These are phyloP conservation scores for Aspergillus steynii DNA, from an alignment of 495 filamentous ascomycete species.

Conservation along the genomic window DNA sequence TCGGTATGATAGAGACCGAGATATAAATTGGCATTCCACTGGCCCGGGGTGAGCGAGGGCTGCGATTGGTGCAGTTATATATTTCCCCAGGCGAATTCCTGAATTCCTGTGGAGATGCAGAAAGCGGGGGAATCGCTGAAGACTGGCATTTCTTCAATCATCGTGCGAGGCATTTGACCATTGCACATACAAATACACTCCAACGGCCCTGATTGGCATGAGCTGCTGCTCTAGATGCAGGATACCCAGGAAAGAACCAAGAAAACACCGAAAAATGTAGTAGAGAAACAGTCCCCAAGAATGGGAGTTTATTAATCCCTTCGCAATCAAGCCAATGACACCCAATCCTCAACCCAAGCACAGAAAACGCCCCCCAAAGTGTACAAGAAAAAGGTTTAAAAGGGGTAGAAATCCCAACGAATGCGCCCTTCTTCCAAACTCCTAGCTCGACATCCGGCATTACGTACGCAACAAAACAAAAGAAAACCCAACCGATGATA, in stretches of 20 bases:
- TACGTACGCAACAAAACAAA: background rate
- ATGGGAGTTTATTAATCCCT: background rate
- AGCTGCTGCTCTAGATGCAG: background rate
- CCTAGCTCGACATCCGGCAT: constrained; percentile 2
- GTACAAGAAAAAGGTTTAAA: background rate
- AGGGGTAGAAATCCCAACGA: background rate
- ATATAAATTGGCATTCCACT: constrained; percentile 1
- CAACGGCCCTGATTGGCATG: background rate
- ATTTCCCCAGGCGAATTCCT: background rate
- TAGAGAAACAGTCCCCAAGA: background rate
- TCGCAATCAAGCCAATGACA: background rate
- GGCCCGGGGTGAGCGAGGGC: background rate
- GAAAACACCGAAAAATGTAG: background rate
- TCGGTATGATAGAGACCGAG: constrained; percentile 20
- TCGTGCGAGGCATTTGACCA: background rate
- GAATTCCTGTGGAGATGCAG: background rate
- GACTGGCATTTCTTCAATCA: background rate
- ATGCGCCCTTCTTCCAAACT: constrained; percentile 1
- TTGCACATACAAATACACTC: background rate
- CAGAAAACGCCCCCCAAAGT: background rate
- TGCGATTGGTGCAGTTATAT: constrained; percentile 22
- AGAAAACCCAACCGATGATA: background rate
- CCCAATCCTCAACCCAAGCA: background rate
- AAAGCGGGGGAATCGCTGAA: background rate
- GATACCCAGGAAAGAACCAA: background rate